Conservation (phyloP, 129 eudicot species). For the Centella asiatica region DNA sequence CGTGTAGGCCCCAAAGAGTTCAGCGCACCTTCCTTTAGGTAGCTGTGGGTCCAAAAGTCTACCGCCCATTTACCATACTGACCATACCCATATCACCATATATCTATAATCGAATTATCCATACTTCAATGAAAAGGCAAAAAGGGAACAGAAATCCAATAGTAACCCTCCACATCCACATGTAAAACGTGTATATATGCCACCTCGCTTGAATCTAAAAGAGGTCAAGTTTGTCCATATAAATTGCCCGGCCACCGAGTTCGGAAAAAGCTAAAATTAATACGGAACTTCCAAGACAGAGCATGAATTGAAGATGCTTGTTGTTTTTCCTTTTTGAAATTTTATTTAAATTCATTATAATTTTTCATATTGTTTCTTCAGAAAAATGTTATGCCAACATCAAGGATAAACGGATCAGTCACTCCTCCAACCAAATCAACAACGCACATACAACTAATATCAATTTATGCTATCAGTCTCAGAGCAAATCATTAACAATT, state of each 20-base stretch:
- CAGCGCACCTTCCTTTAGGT: background rate
- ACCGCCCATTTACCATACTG: background rate
- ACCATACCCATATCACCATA: background rate
- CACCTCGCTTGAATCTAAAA: background rate
- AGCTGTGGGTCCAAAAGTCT: background rate
- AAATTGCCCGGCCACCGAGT: conserved; percentile 7
- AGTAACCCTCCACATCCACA: background rate
- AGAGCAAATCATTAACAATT: no score
- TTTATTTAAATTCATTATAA: no score
- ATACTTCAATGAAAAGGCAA: background rate
- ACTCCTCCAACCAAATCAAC: no score
- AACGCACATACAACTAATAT: no score
- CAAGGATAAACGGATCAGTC: no score
- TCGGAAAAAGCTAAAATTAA: background rate
- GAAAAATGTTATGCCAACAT: no score
- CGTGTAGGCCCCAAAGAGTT: background rate
- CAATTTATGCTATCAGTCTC: no score
- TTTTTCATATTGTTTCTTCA: no score
- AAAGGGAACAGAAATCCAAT: background rate
- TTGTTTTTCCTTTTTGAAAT: no score
- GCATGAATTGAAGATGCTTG: no score
- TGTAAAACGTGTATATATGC: background rate
- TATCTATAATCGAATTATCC: no score
- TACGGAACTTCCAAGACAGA: background rate
- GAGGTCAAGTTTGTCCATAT: background rate